Evolutionary conservation across 768 basidiomycete genomes (phyloP).

Genomic region (Boletus rex-veris): DNA sequence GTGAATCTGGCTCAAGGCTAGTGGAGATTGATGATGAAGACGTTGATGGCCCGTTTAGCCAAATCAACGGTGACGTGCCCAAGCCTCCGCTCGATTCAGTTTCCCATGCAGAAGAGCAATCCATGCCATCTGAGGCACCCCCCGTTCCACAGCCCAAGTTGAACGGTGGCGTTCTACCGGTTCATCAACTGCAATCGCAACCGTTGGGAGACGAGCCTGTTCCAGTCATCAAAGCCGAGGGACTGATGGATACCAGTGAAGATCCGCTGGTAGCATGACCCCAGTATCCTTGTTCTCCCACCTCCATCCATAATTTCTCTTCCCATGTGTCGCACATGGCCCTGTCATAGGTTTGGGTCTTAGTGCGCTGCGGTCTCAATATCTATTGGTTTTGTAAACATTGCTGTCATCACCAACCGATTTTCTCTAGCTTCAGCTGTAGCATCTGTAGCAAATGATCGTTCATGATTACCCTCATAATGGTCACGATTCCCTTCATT

Average conservation of each 20-base stretch:
- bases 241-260: slow-evolving; percentile 64
- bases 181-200: slow-evolving; percentile 46
- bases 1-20: slow-evolving; percentile 21
- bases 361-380: slow-evolving; percentile 22
- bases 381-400: slow-evolving; percentile 33
- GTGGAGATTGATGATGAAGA: slow-evolving; percentile 36
- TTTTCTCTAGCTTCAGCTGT: slow-evolving; percentile 25
- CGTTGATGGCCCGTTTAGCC: slow-evolving; percentile 26
- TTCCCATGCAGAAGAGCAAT: slow-evolving; percentile 15
- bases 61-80: slow-evolving; percentile 32
- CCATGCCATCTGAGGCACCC: slow-evolving; percentile 42
- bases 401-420: slow-evolving; percentile 28
- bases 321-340: slow-evolving; percentile 6
- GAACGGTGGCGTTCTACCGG: slow-evolving; percentile 47
- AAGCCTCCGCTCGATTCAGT: slow-evolving; percentile 29
- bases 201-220: slow-evolving; percentile 55
- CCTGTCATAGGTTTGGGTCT: slow-evolving; percentile 15
- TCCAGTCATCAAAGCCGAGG: slow-evolving; percentile 55
- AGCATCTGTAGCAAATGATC: slow-evolving; percentile 33
- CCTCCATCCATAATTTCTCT: slow-evolving; percentile 5
- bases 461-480: slow-evolving; percentile 35
- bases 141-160: slow-evolving; percentile 42
- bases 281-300: background rate
- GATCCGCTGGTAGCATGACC: slow-evolving; percentile 45
- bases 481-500: slow-evolving; percentile 31